Conservation (phyloP, 2,329 filamentous ascomycete genomes). For the Epichloe typhina region DNA sequence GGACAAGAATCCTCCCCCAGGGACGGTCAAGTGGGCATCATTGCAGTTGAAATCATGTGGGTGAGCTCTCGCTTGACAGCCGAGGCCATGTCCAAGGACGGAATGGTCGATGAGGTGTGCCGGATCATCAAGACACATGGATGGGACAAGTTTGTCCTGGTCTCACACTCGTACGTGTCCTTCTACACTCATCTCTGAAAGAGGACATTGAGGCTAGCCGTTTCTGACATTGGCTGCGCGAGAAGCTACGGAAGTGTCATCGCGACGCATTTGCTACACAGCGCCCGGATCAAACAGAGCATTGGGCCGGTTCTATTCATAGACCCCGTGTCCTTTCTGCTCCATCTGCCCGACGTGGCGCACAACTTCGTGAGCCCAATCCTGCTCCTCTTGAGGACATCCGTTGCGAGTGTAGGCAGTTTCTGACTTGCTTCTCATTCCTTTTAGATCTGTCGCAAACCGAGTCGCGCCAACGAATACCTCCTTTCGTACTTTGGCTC, state of each 20-base stretch:
- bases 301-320: constrained; percentile 41
- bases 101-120: constrained; percentile 38
- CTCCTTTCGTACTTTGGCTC: constrained; percentile 47
- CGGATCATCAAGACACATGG: constrained; percentile 37
- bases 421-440: too few relatives aligned
- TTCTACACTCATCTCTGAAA: too few relatives aligned
- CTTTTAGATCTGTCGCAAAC: constrained; percentile 23
- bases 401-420: too few relatives aligned
- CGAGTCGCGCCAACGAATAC: constrained; percentile 39
- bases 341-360: constrained; percentile 49
- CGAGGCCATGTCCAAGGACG: constrained; percentile 30
- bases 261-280: constrained; percentile 40
- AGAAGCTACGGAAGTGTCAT: constrained; percentile 39
- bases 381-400: background rate
- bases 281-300: constrained; percentile 13
- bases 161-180: constrained; percentile 29
- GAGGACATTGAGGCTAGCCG: too few relatives aligned
- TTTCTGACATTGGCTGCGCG: too few relatives aligned
- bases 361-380: constrained; percentile 40
- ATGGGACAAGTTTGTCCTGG: constrained; percentile 37
- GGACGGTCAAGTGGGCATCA: constrained; percentile 40
- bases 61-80: constrained; percentile 44
- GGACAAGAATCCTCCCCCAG: constrained; percentile 12
- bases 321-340: constrained; percentile 45
- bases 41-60: constrained; percentile 45